Evolutionary conservation across 371 early-diverging fungal species (phyloP), one percentile per base, ranked within the genome.

Genomic region (Rhizopus microsporus): DNA sequence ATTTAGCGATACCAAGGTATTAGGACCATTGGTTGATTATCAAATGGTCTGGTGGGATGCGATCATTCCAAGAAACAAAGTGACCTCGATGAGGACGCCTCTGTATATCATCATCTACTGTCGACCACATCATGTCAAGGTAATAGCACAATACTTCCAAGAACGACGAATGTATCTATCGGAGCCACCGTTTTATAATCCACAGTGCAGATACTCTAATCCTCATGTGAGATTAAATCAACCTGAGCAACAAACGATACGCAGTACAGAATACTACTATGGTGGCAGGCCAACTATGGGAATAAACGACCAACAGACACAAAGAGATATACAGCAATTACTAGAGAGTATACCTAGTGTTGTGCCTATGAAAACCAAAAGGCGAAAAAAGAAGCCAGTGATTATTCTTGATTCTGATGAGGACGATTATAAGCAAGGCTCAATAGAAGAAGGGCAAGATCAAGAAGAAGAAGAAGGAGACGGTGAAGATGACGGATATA

Each of bases 21-120:
- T 79, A n/a, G 80, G 80, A 0, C 80, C 80, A 1, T 51, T 79
- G 9, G 66, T 65, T 4, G 77, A 79, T 9, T 53, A 59, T 30
- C 48, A 57, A 3, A 30, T 72, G 39, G 63, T 74, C 16, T 79
- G 80, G 80, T 74, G 76, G 75, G 80, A 80, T 32, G 70, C 74
- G 5, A 54, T 77, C 15, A 75, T 80, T 65, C 80, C 80, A 7
- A 60, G 70, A 16, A 62, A 56, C 35, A 74, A 72, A 50, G 67
- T 56, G 2, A 79, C 60, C 8, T 51, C 45, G 7, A 51, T 57
- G 15, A 69, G 75, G 3, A 66, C 69, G 3, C 80, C 80, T 12
- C 44, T 79, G 0, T 73, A 57, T 35, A 65, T 79, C 17, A 74
- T 79, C 30, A 42, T 79, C 13, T 79, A 79, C 35, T 72, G 77